A percentile compares a stretch with the other conserved stretches of the same genome.
These are phyloP conservation scores for Botrytis aclada DNA, from an alignment of 2,329 filamentous ascomycete species.

Conservation along the genomic window DNA sequence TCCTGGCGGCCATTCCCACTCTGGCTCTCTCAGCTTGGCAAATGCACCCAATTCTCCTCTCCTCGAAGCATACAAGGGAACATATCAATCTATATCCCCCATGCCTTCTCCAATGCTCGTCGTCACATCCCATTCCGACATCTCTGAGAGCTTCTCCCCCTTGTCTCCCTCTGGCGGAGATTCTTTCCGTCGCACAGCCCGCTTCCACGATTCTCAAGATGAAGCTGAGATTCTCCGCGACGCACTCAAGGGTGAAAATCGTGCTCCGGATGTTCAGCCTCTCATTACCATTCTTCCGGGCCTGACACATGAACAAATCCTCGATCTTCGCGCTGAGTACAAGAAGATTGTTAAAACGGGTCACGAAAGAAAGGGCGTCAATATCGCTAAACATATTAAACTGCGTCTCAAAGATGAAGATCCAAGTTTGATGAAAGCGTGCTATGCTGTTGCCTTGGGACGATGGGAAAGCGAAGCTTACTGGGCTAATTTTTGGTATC, in stretches of 20 bases:
- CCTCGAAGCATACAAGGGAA: constrained; percentile 88
- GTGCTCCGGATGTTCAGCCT: constrained; percentile 62
- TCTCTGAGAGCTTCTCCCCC: constrained; percentile 52
- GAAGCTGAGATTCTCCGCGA: constrained; percentile 75
- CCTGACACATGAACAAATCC: constrained; percentile 81
- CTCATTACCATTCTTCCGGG: constrained; percentile 82
- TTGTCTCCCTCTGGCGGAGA: constrained; percentile 48
- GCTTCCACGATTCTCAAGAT: constrained; percentile 82
- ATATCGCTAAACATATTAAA: constrained; percentile 82
- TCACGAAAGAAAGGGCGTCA: constrained; percentile 69
- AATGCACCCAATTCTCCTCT: constrained; percentile 75
- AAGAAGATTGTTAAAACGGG: constrained; percentile 84
- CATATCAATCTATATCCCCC: constrained; percentile 89
- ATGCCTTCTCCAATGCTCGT: constrained; percentile 77
- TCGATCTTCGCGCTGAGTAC: constrained; percentile 83
- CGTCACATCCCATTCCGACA: constrained; percentile 46
- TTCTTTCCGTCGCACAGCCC: constrained; percentile 51
- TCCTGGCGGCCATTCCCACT: not conserved
- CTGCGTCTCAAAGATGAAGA: constrained; percentile 69
- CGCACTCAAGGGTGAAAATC: constrained; percentile 59
- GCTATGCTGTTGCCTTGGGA: constrained; percentile 85
- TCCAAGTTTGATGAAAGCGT: constrained; percentile 80
- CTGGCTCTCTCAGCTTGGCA: constrained; percentile 43
- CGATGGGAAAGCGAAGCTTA: constrained; percentile 91
- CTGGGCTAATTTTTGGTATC: constrained; percentile 98